These are phyloP conservation scores for Amphibolis antarctica DNA, from an alignment of 106 monocot species.

Conservation along the genomic window DNA sequence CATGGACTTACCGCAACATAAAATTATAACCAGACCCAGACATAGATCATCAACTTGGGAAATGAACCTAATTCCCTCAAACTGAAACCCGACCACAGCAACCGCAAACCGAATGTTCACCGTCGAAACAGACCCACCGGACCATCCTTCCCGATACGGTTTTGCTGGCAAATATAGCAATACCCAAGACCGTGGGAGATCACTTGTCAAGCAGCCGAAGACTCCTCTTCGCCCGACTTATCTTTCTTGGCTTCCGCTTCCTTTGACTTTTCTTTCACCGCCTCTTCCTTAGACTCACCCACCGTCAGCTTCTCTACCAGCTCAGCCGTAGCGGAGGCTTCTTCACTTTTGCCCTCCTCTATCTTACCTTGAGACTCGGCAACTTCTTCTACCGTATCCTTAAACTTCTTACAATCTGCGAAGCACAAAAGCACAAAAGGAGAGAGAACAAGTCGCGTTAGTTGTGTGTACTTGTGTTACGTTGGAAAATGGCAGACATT, in stretches of 20 bases:
- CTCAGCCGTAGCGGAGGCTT: constrained; percentile 34
- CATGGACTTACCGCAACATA: neutral
- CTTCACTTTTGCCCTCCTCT: constrained; percentile 42
- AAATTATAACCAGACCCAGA: too few relatives aligned
- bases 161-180: constrained; percentile 5
- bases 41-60: too few relatives aligned
- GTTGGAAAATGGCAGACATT: too few relatives aligned
- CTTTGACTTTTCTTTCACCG: neutral
- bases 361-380: constrained; percentile 40
- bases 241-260: neutral
- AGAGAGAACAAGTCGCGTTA: neutral
- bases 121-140: neutral
- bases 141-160: neutral
- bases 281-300: constrained; percentile 16
- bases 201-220: neutral
- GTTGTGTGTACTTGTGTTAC: too few relatives aligned
- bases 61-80: too few relatives aligned
- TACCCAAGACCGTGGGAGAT: neutral
- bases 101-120: neutral
- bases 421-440: constrained; percentile 6
- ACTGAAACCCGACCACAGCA: neutral
- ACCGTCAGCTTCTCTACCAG: constrained; percentile 59
- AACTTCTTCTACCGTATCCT: constrained; percentile 56
- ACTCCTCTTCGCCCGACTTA: neutral
- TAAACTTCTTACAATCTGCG: constrained; percentile 77